phyloP scores from a whole-genome alignment of 2,329 filamentous ascomycete genomes.

The Polytolypa hystricis region DNA sequence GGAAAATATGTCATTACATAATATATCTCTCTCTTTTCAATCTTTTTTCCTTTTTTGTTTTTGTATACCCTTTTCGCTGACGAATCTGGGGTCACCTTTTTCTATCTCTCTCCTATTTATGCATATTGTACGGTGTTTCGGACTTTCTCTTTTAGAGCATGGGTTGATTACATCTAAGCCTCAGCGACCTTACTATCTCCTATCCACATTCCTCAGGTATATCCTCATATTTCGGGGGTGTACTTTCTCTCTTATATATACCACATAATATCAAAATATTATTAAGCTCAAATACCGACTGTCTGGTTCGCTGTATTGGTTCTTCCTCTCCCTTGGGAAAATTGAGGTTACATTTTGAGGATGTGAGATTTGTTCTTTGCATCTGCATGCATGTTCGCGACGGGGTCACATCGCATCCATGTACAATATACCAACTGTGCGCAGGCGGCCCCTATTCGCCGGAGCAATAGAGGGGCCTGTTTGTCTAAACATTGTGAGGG shows the following conservation, averaged over 20 bases:
- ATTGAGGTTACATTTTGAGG: not conserved
- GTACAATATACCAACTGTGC: not conserved
- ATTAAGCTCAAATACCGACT: not conserved
- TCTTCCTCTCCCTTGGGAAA: not conserved
- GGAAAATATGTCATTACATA: not conserved
- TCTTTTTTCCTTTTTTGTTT: slow-evolving; percentile 15
- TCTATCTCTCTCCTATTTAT: not conserved
- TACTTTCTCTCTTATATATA: not conserved
- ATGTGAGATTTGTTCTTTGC: not conserved
- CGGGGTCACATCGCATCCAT: not conserved
- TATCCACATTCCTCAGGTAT: not conserved
- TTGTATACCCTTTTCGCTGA: slow-evolving; percentile 4
- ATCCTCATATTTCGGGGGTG: not conserved
- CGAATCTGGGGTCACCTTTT: not conserved
- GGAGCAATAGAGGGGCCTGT: too few relatives aligned
- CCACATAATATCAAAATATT: not conserved
- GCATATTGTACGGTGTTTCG: not conserved
- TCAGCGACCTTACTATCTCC: not conserved
- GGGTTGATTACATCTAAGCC: not conserved
- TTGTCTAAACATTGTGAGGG: not conserved
- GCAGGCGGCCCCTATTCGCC: too few relatives aligned
- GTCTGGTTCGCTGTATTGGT: not conserved
- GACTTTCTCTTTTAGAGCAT: not conserved
- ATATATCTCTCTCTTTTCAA: not conserved
- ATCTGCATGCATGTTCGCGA: not conserved